phyloP scores from a whole-genome alignment of 306 rosid genomes.

The Alnus rubra region DNA sequence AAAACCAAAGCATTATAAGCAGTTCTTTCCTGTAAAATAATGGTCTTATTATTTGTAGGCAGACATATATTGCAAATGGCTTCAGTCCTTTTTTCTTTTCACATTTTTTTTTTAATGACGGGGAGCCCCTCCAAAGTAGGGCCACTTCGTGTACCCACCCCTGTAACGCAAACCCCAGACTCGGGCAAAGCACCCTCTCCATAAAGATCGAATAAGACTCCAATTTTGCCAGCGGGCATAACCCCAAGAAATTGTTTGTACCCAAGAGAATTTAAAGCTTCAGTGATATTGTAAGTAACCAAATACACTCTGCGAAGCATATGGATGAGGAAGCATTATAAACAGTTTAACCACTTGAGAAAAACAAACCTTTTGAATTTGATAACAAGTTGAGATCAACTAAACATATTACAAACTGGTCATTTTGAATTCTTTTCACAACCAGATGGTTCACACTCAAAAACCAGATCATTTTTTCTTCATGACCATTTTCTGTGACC shows the following conservation, averaged over 20 bases:
- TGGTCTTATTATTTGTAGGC: slow-evolving; percentile 24
- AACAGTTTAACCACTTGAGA: not conserved
- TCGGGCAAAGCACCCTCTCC: too few species aligned
- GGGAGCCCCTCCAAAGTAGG: too few species aligned
- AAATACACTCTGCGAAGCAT: not conserved
- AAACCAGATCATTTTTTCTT: not conserved
- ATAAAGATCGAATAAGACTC: too few species aligned
- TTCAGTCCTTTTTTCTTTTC: not conserved
- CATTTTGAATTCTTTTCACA: not conserved
- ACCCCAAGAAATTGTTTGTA: too few species aligned
- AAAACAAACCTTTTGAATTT: not conserved
- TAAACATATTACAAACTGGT: not conserved
- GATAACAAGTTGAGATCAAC: not conserved
- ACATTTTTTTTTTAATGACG: too few species aligned
- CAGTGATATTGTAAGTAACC: not conserved
- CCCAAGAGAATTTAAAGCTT: not conserved
- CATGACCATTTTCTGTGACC: not conserved
- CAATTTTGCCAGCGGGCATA: too few species aligned
- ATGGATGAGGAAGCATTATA: not conserved
- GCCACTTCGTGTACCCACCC: too few species aligned
- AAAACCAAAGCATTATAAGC: not conserved
- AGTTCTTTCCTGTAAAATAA: slow-evolving; percentile 75
- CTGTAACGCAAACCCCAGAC: too few species aligned
- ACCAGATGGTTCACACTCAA: not conserved
- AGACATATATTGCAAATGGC: slow-evolving; percentile 26